Conservation (phyloP, 1,139 yeast genomes). For the Taphrina populina region DNA sequence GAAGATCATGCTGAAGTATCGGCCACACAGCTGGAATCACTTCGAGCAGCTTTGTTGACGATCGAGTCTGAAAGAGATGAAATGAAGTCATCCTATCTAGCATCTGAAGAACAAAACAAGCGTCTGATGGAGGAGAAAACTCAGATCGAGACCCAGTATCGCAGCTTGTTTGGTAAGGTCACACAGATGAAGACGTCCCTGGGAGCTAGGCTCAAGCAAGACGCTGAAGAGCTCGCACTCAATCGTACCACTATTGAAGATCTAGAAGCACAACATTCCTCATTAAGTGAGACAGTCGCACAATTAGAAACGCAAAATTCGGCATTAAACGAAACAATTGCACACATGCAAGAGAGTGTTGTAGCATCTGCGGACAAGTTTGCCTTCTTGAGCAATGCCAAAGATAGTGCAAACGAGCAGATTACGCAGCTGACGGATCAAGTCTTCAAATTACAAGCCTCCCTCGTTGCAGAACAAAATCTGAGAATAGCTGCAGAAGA, state of each 20-base stretch:
- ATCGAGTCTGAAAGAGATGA: constrained; percentile 2
- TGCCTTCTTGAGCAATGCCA: constrained; percentile 53
- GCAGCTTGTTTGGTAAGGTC: constrained; percentile 67
- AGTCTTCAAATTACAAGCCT: neutral
- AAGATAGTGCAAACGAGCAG: neutral
- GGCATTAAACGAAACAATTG: constrained; percentile 45
- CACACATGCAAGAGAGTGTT: constrained; percentile 55
- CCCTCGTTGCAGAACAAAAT: neutral
- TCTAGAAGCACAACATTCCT: constrained; percentile 46
- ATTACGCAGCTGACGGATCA: neutral
- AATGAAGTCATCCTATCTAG: constrained; percentile 1
- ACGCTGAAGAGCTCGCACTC: constrained; percentile 45
- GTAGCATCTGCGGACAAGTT: constrained; percentile 63
- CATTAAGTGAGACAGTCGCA: constrained; percentile 44
- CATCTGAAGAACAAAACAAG: neutral
- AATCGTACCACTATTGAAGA: constrained; percentile 42
- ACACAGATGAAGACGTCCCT: constrained; percentile 80
- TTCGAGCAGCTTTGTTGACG: neutral
- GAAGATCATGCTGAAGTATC: too few species aligned
- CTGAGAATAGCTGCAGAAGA: constrained; percentile 39
- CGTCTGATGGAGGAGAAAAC: constrained; percentile 51
- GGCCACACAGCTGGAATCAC: neutral
- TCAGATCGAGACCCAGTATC: constrained; percentile 69
- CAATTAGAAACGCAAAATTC: constrained; percentile 46
- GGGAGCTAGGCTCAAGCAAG: constrained; percentile 62